A percentile compares a stretch with the other conserved stretches of the same genome.
Evolutionary conservation across 352 stramenopile genomes (phyloP).

Genomic region (Pythium volutum): DNA sequence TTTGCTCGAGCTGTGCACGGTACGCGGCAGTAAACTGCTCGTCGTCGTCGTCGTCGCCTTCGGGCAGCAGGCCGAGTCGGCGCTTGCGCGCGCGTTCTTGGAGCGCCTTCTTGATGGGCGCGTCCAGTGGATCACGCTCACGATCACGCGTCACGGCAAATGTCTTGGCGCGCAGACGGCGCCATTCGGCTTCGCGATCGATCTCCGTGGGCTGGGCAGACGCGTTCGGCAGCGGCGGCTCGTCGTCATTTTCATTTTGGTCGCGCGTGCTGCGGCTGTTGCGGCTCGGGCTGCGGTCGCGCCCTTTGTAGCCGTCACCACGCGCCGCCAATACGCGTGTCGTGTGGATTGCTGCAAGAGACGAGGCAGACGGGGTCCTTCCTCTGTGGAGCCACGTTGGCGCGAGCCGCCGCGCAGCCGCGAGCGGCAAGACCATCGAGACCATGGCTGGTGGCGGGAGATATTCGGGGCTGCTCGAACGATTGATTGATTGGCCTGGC

Average conservation of each 20-base stretch:
- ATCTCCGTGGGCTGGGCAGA: background rate
- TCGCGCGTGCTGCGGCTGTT: no score
- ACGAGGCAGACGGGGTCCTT: background rate
- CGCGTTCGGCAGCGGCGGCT: background rate
- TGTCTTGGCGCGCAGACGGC: constrained; percentile 22
- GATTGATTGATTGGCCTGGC: constrained; percentile 1
- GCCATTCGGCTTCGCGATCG: constrained; percentile 28
- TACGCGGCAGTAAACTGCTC: constrained; percentile 16
- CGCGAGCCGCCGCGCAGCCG: constrained; percentile 7
- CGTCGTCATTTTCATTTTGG: constrained; percentile 13
- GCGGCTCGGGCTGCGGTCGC: background rate
- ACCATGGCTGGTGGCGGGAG: background rate
- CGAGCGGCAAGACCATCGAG: background rate
- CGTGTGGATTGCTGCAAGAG: constrained; percentile 10
- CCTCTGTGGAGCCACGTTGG: background rate
- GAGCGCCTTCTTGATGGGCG: constrained; percentile 24
- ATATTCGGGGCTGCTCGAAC: no score
- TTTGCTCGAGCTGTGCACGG: constrained; percentile 15
- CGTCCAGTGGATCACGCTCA: constrained; percentile 24
- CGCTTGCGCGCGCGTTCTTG: constrained; percentile 25
- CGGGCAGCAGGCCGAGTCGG: constrained; percentile 24
- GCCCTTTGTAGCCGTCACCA: background rate
- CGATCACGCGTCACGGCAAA: constrained; percentile 14
- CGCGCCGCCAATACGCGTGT: constrained; percentile 2
- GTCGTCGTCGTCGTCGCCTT: constrained; percentile 27